Base-by-base conservation (phyloP, 805 yeast genomes). In the Kuraishia ogatae region DNA sequence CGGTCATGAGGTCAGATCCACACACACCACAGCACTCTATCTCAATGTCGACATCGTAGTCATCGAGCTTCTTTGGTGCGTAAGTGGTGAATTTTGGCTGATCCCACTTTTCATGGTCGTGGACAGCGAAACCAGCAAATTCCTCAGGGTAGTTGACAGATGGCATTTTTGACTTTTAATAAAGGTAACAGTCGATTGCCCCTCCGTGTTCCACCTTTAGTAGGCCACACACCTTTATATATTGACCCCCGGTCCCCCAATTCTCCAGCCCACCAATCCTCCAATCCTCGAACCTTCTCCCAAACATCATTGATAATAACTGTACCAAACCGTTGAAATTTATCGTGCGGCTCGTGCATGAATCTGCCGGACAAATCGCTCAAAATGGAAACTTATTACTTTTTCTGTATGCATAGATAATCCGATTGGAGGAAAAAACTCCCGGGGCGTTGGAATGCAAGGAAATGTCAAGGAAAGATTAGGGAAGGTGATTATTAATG, bases 1-100 rank as follows among this genome's bases (percentile, higher is more conserved):
- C 74, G 26, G 79, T 74, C 68, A 78, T 78, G 50, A 80, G 64
- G 62, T 85, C 89, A 35, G 83, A 76, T 20, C 89, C 91, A 71
- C 91, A 85, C 11, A 85, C 72, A 62, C 87, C 87, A 68, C 87
- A 82, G 56, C 80, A 77, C 59, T 79, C 82, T 53, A 80, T 77
- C 64, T 81, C 80, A 50, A 83, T 72, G 58, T 81, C 85, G 48
- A 83, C 74, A 60, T 83, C 87, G 22, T 67, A 54, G 60, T 65
- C 69, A 29, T 66, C 73, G 52, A 79, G 71, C 20, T 62, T 57
- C 67, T 81, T 82, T 59, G 83, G 83, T 58, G 71, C 70, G 64
- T 68, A 82, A 6, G 75, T 65, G 52, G 77, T 75, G 59, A 75
- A 72, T 63, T 77, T 79, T 57, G 85, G 85, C 59, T 78, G 68